Evolutionary conservation across 495 filamentous ascomycete species (phyloP).

Genomic region (Penicillium nucicola): DNA sequence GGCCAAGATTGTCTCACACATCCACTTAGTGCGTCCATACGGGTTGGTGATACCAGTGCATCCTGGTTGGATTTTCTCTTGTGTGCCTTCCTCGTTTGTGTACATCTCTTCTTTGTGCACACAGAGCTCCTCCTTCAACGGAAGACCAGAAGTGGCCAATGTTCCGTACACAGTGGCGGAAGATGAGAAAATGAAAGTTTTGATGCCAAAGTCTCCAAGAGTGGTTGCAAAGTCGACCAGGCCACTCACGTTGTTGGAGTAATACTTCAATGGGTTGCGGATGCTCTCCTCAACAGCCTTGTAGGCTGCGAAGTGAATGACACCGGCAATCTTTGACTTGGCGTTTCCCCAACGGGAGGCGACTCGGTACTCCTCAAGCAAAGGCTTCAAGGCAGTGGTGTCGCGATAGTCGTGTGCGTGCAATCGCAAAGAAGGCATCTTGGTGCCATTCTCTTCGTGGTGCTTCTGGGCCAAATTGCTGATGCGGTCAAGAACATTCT

Average conservation of each 20-base stretch:
- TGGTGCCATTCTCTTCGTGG: slow-evolving; percentile 40
- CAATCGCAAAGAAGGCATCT: slow-evolving; percentile 52
- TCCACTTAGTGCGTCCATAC: slow-evolving; percentile 65
- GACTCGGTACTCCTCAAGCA: slow-evolving; percentile 38
- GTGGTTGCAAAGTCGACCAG: slow-evolving; percentile 56
- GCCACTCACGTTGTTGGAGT: slow-evolving; percentile 63
- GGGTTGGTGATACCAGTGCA: slow-evolving; percentile 59
- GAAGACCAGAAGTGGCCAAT: slow-evolving; percentile 48
- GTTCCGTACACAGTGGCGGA: slow-evolving; percentile 66
- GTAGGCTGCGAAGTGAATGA: slow-evolving; percentile 64
- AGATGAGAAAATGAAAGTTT: slow-evolving; percentile 64
- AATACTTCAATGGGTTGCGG: slow-evolving; percentile 55
- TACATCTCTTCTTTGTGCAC: slow-evolving; percentile 48
- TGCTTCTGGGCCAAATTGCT: slow-evolving; percentile 45
- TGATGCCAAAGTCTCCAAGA: slow-evolving; percentile 57
- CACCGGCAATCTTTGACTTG: slow-evolving; percentile 54
- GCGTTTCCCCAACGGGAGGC: slow-evolving; percentile 33
- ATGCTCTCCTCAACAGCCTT: slow-evolving; percentile 56
- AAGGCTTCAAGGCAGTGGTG: slow-evolving; percentile 34
- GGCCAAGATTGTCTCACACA: slow-evolving; percentile 62
- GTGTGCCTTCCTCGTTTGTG: slow-evolving; percentile 28
- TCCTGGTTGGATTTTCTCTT: slow-evolving; percentile 34
- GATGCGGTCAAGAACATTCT: slow-evolving; percentile 52
- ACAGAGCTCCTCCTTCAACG: slow-evolving; percentile 58
- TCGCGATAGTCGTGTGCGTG: slow-evolving; percentile 58